Conservation (phyloP, 208 protist genomes). For the Herpetomonas samuelpessoai region DNA sequence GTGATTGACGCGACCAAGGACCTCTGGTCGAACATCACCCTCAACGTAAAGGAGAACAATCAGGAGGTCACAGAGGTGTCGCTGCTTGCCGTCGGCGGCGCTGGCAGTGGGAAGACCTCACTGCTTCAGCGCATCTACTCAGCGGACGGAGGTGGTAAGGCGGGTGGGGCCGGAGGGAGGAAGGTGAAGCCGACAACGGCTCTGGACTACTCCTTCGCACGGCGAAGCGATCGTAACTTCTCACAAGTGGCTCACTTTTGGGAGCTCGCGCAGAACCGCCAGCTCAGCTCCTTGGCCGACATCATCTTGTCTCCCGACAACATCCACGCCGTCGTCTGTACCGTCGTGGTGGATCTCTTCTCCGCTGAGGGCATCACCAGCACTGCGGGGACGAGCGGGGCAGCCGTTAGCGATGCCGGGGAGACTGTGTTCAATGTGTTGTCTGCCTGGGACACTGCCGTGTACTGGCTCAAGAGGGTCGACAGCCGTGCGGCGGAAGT, state of each 20-base stretch:
- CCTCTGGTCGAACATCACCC: slow-evolving; percentile 86
- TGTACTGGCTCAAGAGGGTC: slow-evolving; percentile 71
- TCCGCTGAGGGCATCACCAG: slow-evolving; percentile 3
- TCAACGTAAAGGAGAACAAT: slow-evolving; percentile 65
- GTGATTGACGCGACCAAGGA: slow-evolving; percentile 79
- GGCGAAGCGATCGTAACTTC: slow-evolving; percentile 73
- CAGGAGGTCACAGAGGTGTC: slow-evolving; percentile 65
- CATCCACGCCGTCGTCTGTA: slow-evolving; percentile 64
- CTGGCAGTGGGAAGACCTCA: slow-evolving; percentile 79
- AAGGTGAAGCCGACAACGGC: slow-evolving; percentile 85
- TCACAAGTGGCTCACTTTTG: slow-evolving; percentile 88
- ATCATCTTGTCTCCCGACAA: slow-evolving; percentile 86
- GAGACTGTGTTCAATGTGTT: slow-evolving; percentile 10
- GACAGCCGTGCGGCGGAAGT: slow-evolving; percentile 73
- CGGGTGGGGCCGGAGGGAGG: slow-evolving; percentile 11
- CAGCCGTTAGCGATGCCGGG: neutral
- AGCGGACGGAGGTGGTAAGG: slow-evolving; percentile 11
- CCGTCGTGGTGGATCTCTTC: slow-evolving; percentile 82
- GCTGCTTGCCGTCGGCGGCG: slow-evolving; percentile 64
- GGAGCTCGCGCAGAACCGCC: slow-evolving; percentile 85
- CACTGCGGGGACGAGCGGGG: neutral
- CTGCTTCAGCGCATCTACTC: slow-evolving; percentile 74
- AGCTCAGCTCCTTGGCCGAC: slow-evolving; percentile 81
- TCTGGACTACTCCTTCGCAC: slow-evolving; percentile 84
- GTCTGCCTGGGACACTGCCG: slow-evolving; percentile 65